Evolutionary conservation across 768 basidiomycete genomes (phyloP), one percentile per base, ranked within the genome.

Genomic region (Kwoniella mangroviensis): DNA sequence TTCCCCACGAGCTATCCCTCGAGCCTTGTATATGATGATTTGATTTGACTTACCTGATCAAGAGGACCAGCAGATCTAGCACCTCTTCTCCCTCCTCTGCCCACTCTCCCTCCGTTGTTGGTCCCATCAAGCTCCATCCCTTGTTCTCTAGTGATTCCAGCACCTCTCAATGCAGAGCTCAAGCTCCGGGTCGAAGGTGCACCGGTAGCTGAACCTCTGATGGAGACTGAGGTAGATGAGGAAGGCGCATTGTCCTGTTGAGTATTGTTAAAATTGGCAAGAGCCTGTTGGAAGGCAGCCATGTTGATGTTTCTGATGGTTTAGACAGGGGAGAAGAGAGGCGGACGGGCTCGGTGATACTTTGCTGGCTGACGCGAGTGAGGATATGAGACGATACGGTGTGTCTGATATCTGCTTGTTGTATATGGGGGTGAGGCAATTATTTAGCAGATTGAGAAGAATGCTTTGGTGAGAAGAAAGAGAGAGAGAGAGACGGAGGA

Each of bases 51-150:
- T 63, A 79, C 76, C 75, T 79, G 75, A 72, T 76, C 78, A 67
- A 74, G 63, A 10, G 78, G 74, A 26, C 78, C 78, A 19, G 58
- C 68, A 21, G 69, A 57, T 55, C 73, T 70, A 22, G 55, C 63
- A 19, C 69, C 73, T 71, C 70, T 60, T 19, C 69, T 45, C 28
- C 73, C 66, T 42, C 69, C 67, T 65, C 75, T 70, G 5, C 60
- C 68, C 28, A 67, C 60, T 54, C 75, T 54, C 3, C 71, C 74
- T 28, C 67, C 66, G 15, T 71, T 65, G n/a, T 67, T 64, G 21
- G 53, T n/a, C 12, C 77, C 74, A 41, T 81, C 79, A 17, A 81
- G 60, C 10, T 81, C 77, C 79, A 81, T 81, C 5, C 69, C 72
- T 41, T 57, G 59, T 22, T 63, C 70, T 34, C 65, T 62, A 41